Evolutionary conservation across 805 yeast species (phyloP).

Genomic region (Lipomyces kockii): DNA sequence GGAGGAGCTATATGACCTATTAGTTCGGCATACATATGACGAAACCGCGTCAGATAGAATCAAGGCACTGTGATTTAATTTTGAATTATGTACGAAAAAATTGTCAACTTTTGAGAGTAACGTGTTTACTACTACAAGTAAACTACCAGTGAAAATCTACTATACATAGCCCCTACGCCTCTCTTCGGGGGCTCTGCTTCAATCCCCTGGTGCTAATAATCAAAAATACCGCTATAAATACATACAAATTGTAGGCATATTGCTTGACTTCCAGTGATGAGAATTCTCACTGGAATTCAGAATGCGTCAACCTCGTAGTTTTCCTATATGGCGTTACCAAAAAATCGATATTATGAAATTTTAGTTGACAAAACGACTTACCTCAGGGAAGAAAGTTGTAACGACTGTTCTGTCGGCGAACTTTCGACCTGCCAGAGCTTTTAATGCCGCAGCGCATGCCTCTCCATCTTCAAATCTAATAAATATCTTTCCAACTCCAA

Average conservation of each 20-base stretch:
- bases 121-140: neutral
- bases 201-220: too few species aligned
- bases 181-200: neutral
- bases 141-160: constrained; percentile 1
- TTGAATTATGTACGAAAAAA: neutral
- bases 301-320: constrained; percentile 51
- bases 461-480: constrained; percentile 62
- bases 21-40: constrained; percentile 68
- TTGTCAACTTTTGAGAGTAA: neutral
- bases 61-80: constrained; percentile 3
- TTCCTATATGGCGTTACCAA: constrained; percentile 19
- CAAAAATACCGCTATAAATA: neutral
- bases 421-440: constrained; percentile 63
- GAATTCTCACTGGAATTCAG: constrained; percentile 16
- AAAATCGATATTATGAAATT: neutral
- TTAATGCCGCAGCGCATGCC: constrained; percentile 60
- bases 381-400: constrained; percentile 63
- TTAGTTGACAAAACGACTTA: neutral
- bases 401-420: constrained; percentile 73
- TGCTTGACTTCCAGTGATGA: neutral
- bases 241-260: neutral
- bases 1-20: constrained; percentile 61
- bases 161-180: neutral
- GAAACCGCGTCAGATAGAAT: constrained; percentile 43
- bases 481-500: constrained; percentile 74